Conservation (phyloP, 257 asterid species). For the Eustoma russellianum region DNA sequence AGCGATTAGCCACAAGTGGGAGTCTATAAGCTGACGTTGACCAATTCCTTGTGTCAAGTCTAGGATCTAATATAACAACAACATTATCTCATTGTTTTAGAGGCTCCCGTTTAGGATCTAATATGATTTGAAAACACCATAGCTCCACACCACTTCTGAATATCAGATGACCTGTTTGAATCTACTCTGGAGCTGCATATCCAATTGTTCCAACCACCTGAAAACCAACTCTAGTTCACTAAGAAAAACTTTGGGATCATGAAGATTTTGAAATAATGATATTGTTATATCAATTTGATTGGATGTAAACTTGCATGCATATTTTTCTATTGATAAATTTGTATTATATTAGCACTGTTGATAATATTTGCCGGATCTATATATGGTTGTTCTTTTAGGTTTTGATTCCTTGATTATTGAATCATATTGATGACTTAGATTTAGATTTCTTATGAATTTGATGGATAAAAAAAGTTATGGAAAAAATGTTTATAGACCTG, state of each 20-base stretch:
- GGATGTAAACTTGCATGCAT: no score
- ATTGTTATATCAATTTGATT: no score
- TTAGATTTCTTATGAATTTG: no score
- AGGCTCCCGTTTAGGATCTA: constrained; percentile 90
- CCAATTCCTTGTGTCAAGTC: constrained; percentile 49
- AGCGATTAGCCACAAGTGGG: constrained; percentile 77
- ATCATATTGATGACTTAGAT: no score
- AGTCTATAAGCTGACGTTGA: constrained; percentile 78
- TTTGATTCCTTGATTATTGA: no score
- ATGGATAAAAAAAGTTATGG: no score
- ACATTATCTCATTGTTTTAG: no score
- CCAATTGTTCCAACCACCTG: constrained; percentile 98
- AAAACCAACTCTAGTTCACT: constrained; percentile 1
- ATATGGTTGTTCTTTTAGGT: no score
- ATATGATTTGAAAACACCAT: constrained; percentile 71
- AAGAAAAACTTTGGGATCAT: neutral
- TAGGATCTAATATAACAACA: constrained; percentile 82
- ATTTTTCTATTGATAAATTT: no score
- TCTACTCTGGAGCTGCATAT: constrained; percentile 91
- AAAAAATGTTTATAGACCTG: no score
- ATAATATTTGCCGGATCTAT: no score
- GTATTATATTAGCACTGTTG: no score
- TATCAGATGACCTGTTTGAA: constrained; percentile 90
- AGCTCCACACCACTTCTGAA: constrained; percentile 95
- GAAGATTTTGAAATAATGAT: neutral